Conservation (phyloP, 2,329 filamentous ascomycete species). For the Emydomyces testavorans region DNA sequence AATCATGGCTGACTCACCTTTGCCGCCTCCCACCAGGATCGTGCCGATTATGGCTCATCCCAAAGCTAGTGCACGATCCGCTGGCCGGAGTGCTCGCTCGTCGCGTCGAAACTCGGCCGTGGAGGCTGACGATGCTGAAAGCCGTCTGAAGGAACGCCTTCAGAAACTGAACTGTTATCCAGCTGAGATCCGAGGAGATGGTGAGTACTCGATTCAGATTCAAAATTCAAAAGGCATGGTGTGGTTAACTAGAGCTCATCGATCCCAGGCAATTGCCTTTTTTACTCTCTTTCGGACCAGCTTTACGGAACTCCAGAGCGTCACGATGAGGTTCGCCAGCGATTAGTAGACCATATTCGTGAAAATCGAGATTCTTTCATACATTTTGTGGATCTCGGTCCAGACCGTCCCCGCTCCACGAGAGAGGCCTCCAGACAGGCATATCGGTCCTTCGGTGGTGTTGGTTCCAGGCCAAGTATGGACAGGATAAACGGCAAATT, state of each 20-base stretch:
- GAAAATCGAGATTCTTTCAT: conserved; percentile 51
- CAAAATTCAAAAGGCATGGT: too few relatives aligned
- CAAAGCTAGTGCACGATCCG: conserved; percentile 18
- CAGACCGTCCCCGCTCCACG: conserved; percentile 48
- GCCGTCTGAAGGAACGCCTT: conserved; percentile 37
- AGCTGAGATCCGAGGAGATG: conserved; percentile 49
- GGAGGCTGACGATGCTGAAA: conserved; percentile 19
- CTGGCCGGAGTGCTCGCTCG: conserved; percentile 13
- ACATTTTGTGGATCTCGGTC: conserved; percentile 50
- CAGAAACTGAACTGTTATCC: conserved; percentile 48
- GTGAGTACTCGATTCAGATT: conserved; percentile 35
- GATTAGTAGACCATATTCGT: conserved; percentile 52
- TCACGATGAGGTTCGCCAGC: conserved; percentile 47
- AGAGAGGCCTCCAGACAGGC: conserved; percentile 32
- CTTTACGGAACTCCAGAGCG: conserved; percentile 50
- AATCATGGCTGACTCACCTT: conserved; percentile 30
- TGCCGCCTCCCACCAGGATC: conserved; percentile 29
- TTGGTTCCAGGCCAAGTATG: conserved; percentile 40
- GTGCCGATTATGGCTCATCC: conserved; percentile 31
- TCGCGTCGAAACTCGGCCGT: conserved; percentile 4
- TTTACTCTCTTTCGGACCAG: conserved; percentile 57
- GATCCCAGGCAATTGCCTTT: conserved; percentile 53
- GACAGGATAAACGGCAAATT: conserved; percentile 49
- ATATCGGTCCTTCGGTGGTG: conserved; percentile 41
- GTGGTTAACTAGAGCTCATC: background rate